Evolutionary conservation across 345 rosid species (phyloP).

Genomic region (Corchorus capsularis): DNA sequence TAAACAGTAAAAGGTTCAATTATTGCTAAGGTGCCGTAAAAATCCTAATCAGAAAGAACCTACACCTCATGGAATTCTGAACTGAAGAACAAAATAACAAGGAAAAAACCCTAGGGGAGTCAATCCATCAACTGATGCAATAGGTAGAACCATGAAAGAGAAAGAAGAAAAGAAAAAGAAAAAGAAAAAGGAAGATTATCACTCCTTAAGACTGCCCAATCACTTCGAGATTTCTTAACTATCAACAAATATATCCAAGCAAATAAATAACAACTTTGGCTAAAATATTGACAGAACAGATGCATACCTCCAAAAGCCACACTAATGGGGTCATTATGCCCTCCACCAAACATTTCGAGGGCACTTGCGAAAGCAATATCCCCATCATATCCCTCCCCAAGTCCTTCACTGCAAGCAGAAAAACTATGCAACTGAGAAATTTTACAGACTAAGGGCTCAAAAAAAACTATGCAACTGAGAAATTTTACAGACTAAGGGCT

Average conservation of each 20-base stretch:
- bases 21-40: constrained; percentile 19
- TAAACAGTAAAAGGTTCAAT: constrained; percentile 22
- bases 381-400: constrained; percentile 96
- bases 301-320: constrained; percentile 94
- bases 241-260: background rate
- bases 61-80: constrained; percentile 2
- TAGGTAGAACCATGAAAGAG: background rate
- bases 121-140: background rate
- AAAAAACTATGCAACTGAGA: constrained; percentile 16
- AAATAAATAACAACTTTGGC: background rate
- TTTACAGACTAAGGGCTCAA: constrained; percentile 14
- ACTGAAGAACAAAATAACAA: background rate
- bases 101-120: constrained; percentile 5
- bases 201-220: background rate
- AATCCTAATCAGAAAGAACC: background rate
- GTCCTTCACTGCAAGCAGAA: constrained; percentile 75
- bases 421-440: constrained; percentile 18
- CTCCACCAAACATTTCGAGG: constrained; percentile 96
- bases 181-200: background rate
- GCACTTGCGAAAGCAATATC: constrained; percentile 98
- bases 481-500: constrained; percentile 16
- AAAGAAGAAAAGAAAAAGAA: background rate
- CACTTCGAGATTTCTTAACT: constrained; percentile 16
- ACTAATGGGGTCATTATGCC: constrained; percentile 98
- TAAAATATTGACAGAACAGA: constrained; percentile 9